Evolutionary conservation across 345 rosid species (phyloP).

Genomic region (Heritiera littoralis): DNA sequence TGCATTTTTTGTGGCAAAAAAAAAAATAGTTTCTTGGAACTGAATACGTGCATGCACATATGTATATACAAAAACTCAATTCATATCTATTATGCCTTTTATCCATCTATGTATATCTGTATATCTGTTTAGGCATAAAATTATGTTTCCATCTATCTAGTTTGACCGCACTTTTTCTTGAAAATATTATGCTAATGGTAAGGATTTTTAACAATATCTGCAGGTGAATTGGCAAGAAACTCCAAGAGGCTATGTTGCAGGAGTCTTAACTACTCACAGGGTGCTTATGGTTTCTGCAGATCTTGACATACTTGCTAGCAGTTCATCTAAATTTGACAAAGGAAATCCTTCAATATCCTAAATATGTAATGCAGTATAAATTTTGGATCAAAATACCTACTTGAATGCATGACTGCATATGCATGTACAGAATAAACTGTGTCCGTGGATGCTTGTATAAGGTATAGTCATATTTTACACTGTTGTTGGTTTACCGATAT

Average conservation of each 20-base stretch:
- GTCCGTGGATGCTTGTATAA: neutral
- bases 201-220: slow-evolving; percentile 23
- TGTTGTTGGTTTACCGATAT: too few species aligned
- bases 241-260: slow-evolving; percentile 87
- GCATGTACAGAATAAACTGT: neutral
- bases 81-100: neutral
- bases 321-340: slow-evolving; percentile 78
- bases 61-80: neutral
- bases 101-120: neutral
- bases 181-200: neutral
- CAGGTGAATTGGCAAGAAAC: slow-evolving; percentile 99
- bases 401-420: neutral
- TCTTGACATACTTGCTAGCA: slow-evolving; percentile 84
- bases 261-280: slow-evolving; percentile 88
- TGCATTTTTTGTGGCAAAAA: neutral
- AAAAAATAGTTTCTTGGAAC: neutral
- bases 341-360: slow-evolving; percentile 97
- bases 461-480: neutral
- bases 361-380: slow-evolving; percentile 2
- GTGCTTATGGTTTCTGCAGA: slow-evolving; percentile 90
- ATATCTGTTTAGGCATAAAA: neutral
- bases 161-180: slow-evolving; percentile 17
- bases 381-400: neutral
- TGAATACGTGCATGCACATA: neutral
- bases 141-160: neutral